These are phyloP conservation scores for Dictyostelium purpureum DNA, from an alignment of 78 protist genomes.

Conservation along the genomic window DNA sequence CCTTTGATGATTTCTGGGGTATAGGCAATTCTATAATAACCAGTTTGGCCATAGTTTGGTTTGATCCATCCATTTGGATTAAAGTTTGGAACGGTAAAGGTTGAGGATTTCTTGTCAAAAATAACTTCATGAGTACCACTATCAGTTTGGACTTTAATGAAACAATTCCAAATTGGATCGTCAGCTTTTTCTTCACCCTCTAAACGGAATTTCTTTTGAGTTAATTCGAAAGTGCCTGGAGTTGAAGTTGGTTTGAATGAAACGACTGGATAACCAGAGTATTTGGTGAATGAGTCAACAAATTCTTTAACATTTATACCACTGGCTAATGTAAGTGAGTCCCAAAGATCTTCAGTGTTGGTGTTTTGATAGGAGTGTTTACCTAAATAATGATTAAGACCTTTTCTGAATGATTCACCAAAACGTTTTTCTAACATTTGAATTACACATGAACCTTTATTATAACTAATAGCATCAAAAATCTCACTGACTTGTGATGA, in stretches of 20 bases:
- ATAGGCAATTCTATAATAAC: slow-evolving; percentile 86
- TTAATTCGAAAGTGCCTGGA: slow-evolving; percentile 18
- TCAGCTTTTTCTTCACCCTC: neutral
- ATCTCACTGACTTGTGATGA: slow-evolving; percentile 90
- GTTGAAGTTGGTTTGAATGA: slow-evolving; percentile 20
- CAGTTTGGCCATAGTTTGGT: slow-evolving; percentile 84
- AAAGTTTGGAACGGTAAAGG: neutral
- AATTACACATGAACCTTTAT: slow-evolving; percentile 86
- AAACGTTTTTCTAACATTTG: slow-evolving; percentile 86
- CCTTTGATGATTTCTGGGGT: neutral
- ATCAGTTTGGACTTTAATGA: neutral
- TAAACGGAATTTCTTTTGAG: slow-evolving; percentile 50
- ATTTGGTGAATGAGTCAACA: slow-evolving; percentile 87
- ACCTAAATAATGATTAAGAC: slow-evolving; percentile 81
- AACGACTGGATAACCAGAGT: slow-evolving; percentile 92
- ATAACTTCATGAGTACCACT: neutral
- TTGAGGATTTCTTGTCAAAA: neutral
- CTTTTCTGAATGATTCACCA: slow-evolving; percentile 86
- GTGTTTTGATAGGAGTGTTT: slow-evolving; percentile 81
- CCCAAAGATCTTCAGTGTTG: slow-evolving; percentile 93
- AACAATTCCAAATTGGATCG: slow-evolving; percentile 66
- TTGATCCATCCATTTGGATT: slow-evolving; percentile 77
- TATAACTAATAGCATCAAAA: slow-evolving; percentile 93
- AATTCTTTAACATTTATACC: slow-evolving; percentile 68
- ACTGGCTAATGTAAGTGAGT: slow-evolving; percentile 56